Evolutionary conservation across 805 yeast species (phyloP).

Genomic region (Sporopachydermia quercuum): DNA sequence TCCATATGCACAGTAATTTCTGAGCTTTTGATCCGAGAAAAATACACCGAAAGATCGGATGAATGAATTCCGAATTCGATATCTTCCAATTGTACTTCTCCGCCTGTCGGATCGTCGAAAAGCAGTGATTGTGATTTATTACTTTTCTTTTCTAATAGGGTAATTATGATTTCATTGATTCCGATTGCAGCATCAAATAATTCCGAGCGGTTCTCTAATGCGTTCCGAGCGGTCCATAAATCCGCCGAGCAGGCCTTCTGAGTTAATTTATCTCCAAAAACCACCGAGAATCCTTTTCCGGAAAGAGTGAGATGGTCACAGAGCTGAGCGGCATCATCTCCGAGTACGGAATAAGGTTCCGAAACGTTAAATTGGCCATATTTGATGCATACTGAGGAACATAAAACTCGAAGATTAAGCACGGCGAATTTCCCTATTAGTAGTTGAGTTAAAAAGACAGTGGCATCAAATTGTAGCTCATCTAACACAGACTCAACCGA

Average conservation of each 20-base stretch:
- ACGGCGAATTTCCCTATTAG: conserved; percentile 22
- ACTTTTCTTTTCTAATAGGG: neutral
- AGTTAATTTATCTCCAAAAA: neutral
- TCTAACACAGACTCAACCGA: conserved; percentile 42
- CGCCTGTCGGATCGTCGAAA: neutral
- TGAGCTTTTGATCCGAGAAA: neutral
- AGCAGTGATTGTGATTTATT: neutral
- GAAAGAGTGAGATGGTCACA: neutral
- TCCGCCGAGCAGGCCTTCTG: neutral
- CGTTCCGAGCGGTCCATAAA: conserved; percentile 1
- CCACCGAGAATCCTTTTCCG: neutral
- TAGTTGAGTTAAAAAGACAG: conserved; percentile 26
- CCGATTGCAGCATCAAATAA: neutral
- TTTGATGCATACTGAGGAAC: conserved; percentile 28
- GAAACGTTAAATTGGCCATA: conserved; percentile 20
- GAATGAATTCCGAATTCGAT: neutral
- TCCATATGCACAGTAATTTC: neutral
- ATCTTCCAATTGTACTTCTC: neutral
- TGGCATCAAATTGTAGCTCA: conserved; percentile 42
- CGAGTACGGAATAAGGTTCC: conserved; percentile 9
- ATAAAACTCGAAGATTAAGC: conserved; percentile 29
- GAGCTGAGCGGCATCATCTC: neutral
- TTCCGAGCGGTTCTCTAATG: neutral
- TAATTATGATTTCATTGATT: neutral
- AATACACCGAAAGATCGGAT: neutral